Evolutionary conservation across 2,329 filamentous ascomycete genomes (phyloP), one percentile per base, ranked within the genome.

Genomic region (Trematosphaeria pertusa): DNA sequence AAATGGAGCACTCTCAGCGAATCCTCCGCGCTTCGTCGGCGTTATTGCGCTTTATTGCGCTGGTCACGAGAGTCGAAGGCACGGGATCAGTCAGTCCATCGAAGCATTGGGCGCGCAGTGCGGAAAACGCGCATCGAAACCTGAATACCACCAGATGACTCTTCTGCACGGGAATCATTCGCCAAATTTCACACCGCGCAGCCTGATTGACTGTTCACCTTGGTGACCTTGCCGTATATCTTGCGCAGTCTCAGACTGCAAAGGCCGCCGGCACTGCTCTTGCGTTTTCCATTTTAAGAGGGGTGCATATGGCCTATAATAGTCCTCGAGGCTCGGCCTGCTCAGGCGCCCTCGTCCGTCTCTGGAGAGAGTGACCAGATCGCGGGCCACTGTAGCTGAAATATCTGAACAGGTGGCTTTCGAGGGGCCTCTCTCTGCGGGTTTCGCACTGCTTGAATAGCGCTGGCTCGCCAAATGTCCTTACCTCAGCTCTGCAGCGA

Each of bases 131-230:
- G 58, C 54, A 54, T 50, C 36, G 21, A 46, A 40, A 47, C n/a
- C n/a, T n/a, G n/a, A n/a, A n/a, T n/a, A n/a, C n/a, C n/a, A n/a
- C 48, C 56, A 50, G 57, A 63, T 67, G 65, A 69, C 65, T 70
- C 60, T 56, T 60, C 46, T 57, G 56, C 57, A 49, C 50, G 53
- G 54, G 56, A 52, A 35, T 54, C 52, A 43, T 54, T 55, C 56
- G 54, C 53, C 51, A 49, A 44, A 36, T 55, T 42, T 52, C 52
- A 52, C 37, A 50, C 57, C 53, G 54, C 51, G 61, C 50, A 54
- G 48, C 52, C 58, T 67, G 60, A 64, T 67, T 64, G 64, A n/a
- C n/a, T n/a, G n/a, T n/a, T n/a, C n/a, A n/a, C 59, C 52, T 56
- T 43, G 52, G 53, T 52, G 43, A 46, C 60, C 46, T 49, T 50